Conservation (phyloP, 176 grass and related monocot species). For the Musa schizocarpa region DNA sequence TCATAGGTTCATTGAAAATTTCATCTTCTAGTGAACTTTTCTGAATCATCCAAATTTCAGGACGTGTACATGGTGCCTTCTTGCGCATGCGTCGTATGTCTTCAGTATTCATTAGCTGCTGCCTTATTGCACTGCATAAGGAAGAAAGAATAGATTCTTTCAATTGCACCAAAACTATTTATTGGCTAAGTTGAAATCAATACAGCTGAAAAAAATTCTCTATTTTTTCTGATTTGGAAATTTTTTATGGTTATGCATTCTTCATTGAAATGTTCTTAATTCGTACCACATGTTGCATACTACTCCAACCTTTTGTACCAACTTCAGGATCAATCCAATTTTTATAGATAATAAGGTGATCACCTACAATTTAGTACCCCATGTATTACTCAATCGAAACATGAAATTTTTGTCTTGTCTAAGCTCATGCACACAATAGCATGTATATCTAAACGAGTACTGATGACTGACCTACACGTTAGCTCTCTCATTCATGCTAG, state of each 20-base stretch:
- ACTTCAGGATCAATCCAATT: no score
- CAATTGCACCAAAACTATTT: neutral
- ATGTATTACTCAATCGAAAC: no score
- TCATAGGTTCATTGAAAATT: constrained; percentile 61
- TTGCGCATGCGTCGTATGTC: constrained; percentile 89
- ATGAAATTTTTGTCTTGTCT: no score
- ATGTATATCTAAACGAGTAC: no score
- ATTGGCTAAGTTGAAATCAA: neutral
- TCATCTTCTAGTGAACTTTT: constrained; percentile 88
- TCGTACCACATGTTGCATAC: no score
- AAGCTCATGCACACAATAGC: no score
- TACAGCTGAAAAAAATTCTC: constrained; percentile 4
- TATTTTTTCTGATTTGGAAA: constrained; percentile 4
- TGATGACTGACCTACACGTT: no score
- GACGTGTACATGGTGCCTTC: constrained; percentile 96
- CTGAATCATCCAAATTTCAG: constrained; percentile 96
- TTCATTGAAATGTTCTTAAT: no score
- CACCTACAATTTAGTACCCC: no score
- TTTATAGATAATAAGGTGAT: no score
- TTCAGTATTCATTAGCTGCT: constrained; percentile 91
- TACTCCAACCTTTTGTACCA: no score
- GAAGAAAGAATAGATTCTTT: constrained; percentile 10
- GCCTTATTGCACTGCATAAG: constrained; percentile 63
- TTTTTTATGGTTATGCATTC: neutral
- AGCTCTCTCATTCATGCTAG: no score